Percentiles rank a stretch among this genome's conserved stretches.
Conservation (phyloP, 1,139 yeast species). For the Pichia sp. region DNA sequence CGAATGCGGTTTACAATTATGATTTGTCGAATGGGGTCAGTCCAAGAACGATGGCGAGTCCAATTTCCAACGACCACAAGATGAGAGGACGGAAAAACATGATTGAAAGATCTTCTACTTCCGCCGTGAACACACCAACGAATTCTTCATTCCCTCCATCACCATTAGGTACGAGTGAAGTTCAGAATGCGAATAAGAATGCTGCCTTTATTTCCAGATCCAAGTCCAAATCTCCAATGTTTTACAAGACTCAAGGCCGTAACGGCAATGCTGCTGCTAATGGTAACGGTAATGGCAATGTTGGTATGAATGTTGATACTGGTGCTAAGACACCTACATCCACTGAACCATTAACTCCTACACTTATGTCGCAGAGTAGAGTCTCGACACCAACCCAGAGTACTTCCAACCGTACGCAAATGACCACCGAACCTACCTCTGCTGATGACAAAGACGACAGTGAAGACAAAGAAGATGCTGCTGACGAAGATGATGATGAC, state of each 20-base stretch:
- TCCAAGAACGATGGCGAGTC: slow-evolving; percentile 9
- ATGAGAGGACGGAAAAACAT: not conserved
- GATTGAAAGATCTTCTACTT: not conserved
- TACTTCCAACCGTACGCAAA: not conserved
- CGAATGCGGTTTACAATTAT: not conserved
- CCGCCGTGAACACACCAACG: not conserved
- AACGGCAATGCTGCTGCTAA: not conserved
- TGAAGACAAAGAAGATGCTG: not conserved
- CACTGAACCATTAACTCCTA: slow-evolving; percentile 5
- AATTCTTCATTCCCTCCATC: slow-evolving; percentile 9
- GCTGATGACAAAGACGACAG: not conserved
- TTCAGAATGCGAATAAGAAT: not conserved
- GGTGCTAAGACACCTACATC: slow-evolving; percentile 4
- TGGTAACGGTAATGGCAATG: not conserved
- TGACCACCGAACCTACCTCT: not conserved
- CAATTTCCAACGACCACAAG: not conserved
- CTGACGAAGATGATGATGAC: not conserved
- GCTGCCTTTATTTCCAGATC: too few species aligned
- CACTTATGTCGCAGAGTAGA: slow-evolving; percentile 9
- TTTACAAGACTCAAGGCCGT: not conserved
- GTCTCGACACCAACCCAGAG: slow-evolving; percentile 9
- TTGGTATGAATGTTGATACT: not conserved
- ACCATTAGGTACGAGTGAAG: slow-evolving; percentile 2
- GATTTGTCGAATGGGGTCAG: slow-evolving; percentile 12
- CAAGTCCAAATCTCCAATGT: slow-evolving; percentile 3